A percentile compares a stretch with the other conserved stretches of the same genome.
phyloP scores from a whole-genome alignment of 805 yeast genomes.

The Candida quercuum region DNA sequence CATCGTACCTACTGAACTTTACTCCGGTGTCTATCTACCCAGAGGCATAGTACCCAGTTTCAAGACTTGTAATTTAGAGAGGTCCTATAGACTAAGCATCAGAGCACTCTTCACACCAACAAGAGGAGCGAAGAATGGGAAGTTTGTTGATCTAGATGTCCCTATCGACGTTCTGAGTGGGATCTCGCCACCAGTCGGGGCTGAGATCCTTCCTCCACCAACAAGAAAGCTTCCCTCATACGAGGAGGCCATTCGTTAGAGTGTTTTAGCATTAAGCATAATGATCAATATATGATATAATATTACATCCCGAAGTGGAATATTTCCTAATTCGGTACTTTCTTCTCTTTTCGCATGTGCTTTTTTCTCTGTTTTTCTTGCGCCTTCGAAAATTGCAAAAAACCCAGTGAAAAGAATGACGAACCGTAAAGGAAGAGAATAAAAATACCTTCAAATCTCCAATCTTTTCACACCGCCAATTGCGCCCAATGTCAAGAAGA shows the following conservation, averaged over 20 bases:
- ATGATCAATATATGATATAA: too few relatives aligned
- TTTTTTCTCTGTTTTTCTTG: background rate
- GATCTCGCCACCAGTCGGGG: conserved; percentile 8
- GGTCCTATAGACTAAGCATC: conserved; percentile 36
- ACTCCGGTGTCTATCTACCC: conserved; percentile 42
- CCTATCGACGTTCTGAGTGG: conserved; percentile 6
- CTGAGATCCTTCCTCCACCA: conserved; percentile 6
- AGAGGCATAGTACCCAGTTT: conserved; percentile 31
- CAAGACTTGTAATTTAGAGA: conserved; percentile 46
- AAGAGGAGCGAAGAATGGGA: background rate
- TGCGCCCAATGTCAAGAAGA: background rate
- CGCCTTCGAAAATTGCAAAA: background rate
- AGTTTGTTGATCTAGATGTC: conserved; percentile 1
- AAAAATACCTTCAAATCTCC: background rate
- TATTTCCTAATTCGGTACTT: background rate
- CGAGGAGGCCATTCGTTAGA: conserved; percentile 4
- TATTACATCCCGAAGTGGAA: background rate
- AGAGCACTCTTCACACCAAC: conserved; percentile 25
- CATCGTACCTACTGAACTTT: conserved; percentile 17
- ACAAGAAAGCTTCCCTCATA: conserved; percentile 6
- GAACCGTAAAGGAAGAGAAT: too few relatives aligned
- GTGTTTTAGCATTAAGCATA: background rate
- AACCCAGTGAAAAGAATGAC: too few relatives aligned
- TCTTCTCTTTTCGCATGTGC: background rate
- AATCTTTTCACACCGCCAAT: background rate